These are phyloP conservation scores for Hibiscus syriacus DNA, from an alignment of 345 rosid species.

Conservation along the genomic window DNA sequence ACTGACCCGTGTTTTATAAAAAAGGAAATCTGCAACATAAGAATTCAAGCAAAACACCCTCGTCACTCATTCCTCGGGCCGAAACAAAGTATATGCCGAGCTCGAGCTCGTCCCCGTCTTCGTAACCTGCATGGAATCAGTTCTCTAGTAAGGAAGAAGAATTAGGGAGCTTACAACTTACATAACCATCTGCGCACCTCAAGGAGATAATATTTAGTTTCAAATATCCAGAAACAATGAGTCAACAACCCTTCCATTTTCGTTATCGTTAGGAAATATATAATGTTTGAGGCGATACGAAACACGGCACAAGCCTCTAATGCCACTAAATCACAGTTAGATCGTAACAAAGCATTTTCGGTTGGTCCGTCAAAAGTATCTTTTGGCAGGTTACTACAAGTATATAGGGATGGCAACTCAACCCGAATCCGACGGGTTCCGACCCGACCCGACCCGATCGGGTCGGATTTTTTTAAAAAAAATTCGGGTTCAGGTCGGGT, in stretches of 20 bases:
- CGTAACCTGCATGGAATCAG: slow-evolving; percentile 36
- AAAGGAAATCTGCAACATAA: not conserved
- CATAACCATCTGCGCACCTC: not conserved
- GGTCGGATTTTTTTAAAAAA: too few relatives aligned
- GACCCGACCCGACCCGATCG: too few relatives aligned
- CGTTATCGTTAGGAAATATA: not conserved
- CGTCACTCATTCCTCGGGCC: slow-evolving; percentile 44
- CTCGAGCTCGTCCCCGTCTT: slow-evolving; percentile 67
- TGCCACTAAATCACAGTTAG: not conserved
- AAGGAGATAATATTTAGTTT: not conserved
- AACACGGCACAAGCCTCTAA: not conserved
- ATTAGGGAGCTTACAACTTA: not conserved
- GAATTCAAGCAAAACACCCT: not conserved
- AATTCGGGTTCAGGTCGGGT: too few relatives aligned
- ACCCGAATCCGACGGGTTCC: too few relatives aligned
- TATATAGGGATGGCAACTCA: too few relatives aligned
- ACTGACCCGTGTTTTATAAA: not conserved
- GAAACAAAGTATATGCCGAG: slow-evolving; percentile 47
- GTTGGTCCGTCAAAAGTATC: not conserved
- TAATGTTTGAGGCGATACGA: not conserved
- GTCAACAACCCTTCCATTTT: slow-evolving; percentile 8
- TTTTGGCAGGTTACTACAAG: not conserved
- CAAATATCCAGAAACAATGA: not conserved
- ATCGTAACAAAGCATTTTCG: not conserved
- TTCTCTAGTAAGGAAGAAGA: not conserved